Percentiles rank a stretch among this genome's conserved stretches.
Evolutionary conservation across 805 yeast species (phyloP).

Genomic region (Candida arabinofermentans): DNA sequence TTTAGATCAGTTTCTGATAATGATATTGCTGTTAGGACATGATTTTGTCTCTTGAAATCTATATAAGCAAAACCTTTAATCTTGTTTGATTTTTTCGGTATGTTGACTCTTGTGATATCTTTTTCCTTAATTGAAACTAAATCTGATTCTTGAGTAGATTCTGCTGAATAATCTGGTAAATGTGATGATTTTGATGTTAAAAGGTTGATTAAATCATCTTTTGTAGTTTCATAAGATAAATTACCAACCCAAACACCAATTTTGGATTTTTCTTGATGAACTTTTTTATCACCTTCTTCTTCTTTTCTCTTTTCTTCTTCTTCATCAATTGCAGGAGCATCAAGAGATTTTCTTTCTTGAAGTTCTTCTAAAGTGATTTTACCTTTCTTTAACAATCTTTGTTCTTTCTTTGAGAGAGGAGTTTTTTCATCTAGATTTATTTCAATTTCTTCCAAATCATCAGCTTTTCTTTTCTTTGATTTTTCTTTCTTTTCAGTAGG

Average conservation of each 20-base stretch:
- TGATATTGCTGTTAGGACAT: slow-evolving; percentile 57
- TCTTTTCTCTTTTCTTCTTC: slow-evolving; percentile 5
- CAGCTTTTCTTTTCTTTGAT: slow-evolving; percentile 30
- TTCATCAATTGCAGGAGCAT: slow-evolving; percentile 14
- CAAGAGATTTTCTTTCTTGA: slow-evolving; percentile 34
- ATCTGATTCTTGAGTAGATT: slow-evolving; percentile 20
- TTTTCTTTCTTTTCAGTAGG: slow-evolving; percentile 2
- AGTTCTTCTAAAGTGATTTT: slow-evolving; percentile 58
- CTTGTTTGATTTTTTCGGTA: slow-evolving; percentile 71
- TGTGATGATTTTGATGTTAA: slow-evolving; percentile 54
- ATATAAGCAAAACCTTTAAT: slow-evolving; percentile 88
- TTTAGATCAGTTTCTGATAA: slow-evolving; percentile 71
- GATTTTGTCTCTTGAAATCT: slow-evolving; percentile 62
- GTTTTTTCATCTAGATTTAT: slow-evolving; percentile 66
- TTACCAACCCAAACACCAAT: slow-evolving; percentile 95
- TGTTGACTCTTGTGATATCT: slow-evolving; percentile 70
- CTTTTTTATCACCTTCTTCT: slow-evolving; percentile 26
- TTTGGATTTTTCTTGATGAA: slow-evolving; percentile 40
- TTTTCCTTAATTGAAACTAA: slow-evolving; percentile 41
- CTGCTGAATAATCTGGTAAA: slow-evolving; percentile 28
- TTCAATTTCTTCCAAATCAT: slow-evolving; percentile 53
- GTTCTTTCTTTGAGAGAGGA: slow-evolving; percentile 89
- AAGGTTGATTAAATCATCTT: slow-evolving; percentile 66
- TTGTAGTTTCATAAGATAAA: slow-evolving; percentile 76
- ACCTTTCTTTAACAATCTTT: slow-evolving; percentile 78